Evolutionary conservation across 2,329 filamentous ascomycete species (phyloP).

Genomic region (Talaromyces atroroseus): DNA sequence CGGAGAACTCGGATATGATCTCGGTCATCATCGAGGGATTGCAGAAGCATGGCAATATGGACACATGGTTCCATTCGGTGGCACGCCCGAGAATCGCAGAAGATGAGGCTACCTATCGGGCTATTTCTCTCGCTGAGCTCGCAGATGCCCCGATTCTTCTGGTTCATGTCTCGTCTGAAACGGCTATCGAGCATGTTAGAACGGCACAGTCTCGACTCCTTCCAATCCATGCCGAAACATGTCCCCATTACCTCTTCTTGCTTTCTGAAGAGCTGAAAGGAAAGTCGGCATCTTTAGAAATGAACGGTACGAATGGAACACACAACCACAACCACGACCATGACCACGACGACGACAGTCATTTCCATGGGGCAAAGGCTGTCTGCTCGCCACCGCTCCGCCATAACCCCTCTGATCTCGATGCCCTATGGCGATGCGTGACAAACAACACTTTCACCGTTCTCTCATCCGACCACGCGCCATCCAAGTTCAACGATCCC

Average conservation of each 20-base stretch:
- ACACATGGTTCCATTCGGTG: slow-evolving; percentile 39
- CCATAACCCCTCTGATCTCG: neutral
- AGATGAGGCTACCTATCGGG: slow-evolving; percentile 45
- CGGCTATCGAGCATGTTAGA: neutral
- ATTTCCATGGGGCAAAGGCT: neutral
- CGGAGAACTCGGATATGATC: slow-evolving; percentile 45
- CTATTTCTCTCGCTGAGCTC: slow-evolving; percentile 46
- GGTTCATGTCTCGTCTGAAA: slow-evolving; percentile 40
- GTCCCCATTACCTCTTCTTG: neutral
- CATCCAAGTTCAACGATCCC: slow-evolving; percentile 20
- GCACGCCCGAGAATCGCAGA: slow-evolving; percentile 39
- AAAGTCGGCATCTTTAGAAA: neutral
- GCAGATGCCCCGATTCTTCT: slow-evolving; percentile 49
- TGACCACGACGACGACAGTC: neutral
- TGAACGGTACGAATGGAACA: neutral
- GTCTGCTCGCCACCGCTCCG: neutral
- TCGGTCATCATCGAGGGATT: slow-evolving; percentile 30
- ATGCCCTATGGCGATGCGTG: neutral
- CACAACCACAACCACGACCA: neutral
- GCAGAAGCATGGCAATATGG: slow-evolving; percentile 28
- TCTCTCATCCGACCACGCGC: slow-evolving; percentile 25
- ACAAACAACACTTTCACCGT: neutral
- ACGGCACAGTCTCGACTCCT: neutral
- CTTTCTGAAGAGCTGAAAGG: neutral
- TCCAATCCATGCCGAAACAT: neutral